Conservation (phyloP, 345 rosid genomes). For the Heritiera fomes region DNA sequence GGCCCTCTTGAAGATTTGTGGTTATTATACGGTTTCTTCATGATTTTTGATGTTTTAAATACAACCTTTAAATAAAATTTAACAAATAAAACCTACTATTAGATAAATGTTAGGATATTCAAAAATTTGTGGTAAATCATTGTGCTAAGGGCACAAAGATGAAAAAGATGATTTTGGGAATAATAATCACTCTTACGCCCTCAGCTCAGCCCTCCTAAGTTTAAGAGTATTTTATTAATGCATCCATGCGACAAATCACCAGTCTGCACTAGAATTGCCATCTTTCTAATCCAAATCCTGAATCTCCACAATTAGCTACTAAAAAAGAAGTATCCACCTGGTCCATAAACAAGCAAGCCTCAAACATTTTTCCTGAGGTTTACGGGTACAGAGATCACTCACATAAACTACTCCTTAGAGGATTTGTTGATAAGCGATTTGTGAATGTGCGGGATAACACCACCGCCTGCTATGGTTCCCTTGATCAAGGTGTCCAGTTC, state of each 20-base stretch:
- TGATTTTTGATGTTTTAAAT: too few species aligned
- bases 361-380: not conserved
- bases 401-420: slow-evolving; percentile 13
- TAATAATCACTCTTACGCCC: not conserved
- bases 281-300: slow-evolving; percentile 6
- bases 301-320: not conserved
- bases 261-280: not conserved
- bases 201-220: not conserved
- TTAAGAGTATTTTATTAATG: not conserved
- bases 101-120: too few species aligned
- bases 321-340: not conserved
- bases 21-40: too few species aligned
- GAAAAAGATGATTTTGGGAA: too few species aligned
- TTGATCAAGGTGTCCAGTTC: slow-evolving; percentile 26
- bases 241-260: not conserved
- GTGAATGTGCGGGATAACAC: slow-evolving; percentile 23
- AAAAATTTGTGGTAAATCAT: too few species aligned
- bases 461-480: slow-evolving; percentile 22
- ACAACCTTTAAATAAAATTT: too few species aligned
- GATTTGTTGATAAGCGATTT: slow-evolving; percentile 24
- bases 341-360: not conserved
- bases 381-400: not conserved
- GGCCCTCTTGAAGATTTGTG: too few species aligned
- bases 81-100: too few species aligned
- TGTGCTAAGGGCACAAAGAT: too few species aligned